Percentiles rank a stretch among this genome's conserved stretches.
Evolutionary conservation across 768 basidiomycete genomes (phyloP).

Genomic region (Austroboletus festivus): DNA sequence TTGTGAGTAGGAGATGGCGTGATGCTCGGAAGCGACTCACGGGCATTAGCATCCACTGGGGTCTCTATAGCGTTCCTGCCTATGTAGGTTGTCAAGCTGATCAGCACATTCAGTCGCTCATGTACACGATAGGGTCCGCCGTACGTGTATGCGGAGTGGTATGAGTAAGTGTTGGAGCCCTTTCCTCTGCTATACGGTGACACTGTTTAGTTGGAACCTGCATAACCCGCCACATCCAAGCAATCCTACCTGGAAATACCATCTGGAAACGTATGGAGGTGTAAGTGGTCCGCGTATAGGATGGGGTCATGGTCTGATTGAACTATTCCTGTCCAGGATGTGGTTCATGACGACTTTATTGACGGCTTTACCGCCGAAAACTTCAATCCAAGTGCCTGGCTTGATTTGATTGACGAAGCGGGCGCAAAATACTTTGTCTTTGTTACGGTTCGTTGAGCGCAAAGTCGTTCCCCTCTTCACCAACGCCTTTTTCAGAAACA

Average conservation of each 20-base stretch:
- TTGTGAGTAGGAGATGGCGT: conserved; percentile 37
- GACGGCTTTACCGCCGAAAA: conserved; percentile 48
- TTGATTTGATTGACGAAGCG: conserved; percentile 50
- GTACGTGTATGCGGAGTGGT: conserved; percentile 52
- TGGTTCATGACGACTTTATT: conserved; percentile 60
- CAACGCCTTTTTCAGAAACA: conserved; percentile 43
- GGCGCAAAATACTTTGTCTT: conserved; percentile 64
- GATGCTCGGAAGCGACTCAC: conserved; percentile 2
- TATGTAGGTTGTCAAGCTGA: conserved; percentile 26
- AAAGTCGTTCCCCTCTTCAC: background rate
- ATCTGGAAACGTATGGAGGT: conserved; percentile 46
- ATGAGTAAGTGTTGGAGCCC: conserved; percentile 38
- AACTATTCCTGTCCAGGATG: conserved; percentile 28
- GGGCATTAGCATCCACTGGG: conserved; percentile 45
- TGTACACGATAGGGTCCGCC: conserved; percentile 35
- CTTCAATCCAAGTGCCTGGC: conserved; percentile 54
- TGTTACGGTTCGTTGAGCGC: conserved; percentile 39
- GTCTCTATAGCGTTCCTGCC: conserved; percentile 45
- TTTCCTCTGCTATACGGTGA: background rate
- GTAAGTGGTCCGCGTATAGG: conserved; percentile 21
- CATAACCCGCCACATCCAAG: conserved; percentile 35
- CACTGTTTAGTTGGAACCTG: conserved; percentile 34
- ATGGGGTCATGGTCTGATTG: background rate
- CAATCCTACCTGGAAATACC: conserved; percentile 47
- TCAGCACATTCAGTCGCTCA: background rate